Evolutionary conservation across 2,329 filamentous ascomycete genomes (phyloP).

Genomic region (Xylariaceae sp.): DNA sequence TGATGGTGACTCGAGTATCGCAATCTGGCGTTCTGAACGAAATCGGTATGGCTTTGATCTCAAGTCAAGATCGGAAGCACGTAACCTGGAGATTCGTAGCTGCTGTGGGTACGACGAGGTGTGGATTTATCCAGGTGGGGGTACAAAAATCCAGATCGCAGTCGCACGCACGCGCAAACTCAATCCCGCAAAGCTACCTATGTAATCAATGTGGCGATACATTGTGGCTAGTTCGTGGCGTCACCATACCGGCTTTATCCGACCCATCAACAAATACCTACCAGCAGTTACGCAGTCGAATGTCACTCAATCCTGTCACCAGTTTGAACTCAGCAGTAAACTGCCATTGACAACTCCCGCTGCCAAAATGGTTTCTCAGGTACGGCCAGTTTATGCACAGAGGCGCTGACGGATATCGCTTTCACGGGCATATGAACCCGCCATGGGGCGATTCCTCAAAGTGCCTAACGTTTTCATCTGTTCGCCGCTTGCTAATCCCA

Average conservation of each 20-base stretch:
- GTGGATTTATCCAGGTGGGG: neutral
- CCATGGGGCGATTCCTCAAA: neutral
- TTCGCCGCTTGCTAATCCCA: conserved; percentile 6
- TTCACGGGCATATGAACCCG: neutral
- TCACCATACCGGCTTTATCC: conserved; percentile 22
- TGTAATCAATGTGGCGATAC: neutral
- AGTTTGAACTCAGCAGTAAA: conserved; percentile 1
- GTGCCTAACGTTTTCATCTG: neutral
- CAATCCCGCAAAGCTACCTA: neutral
- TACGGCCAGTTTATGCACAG: conserved; percentile 9
- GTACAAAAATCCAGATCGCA: neutral
- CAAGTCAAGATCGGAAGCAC: no score
- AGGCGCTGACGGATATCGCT: no score
- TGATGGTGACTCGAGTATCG: neutral
- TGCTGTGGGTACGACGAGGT: no score
- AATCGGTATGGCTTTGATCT: neutral
- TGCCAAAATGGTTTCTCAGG: conserved; percentile 28
- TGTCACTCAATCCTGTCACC: conserved; percentile 25
- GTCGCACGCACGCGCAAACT: neutral
- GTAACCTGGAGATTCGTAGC: no score
- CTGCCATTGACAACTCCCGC: conserved; percentile 23
- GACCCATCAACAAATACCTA: conserved; percentile 12
- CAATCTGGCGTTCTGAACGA: neutral
- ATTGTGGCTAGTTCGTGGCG: conserved; percentile 3
- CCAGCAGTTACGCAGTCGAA: conserved; percentile 17